Evolutionary conservation across 495 filamentous ascomycete species (phyloP).

Genomic region (Neurospora sp.): DNA sequence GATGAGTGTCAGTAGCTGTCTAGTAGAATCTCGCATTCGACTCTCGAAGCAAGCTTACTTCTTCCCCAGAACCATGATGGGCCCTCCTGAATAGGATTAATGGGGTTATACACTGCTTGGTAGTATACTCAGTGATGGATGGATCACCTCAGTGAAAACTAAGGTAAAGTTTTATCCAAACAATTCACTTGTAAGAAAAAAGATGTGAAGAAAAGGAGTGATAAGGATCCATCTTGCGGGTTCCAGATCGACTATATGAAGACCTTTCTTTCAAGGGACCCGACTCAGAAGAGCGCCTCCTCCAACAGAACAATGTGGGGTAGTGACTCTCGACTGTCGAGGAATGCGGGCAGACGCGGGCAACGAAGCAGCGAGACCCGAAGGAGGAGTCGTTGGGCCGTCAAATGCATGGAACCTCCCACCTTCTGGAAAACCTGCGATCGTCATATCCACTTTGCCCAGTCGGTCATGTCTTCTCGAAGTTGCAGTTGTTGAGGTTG

Average conservation of each 20-base stretch:
- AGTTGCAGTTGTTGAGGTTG: neutral
- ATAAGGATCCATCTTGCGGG: neutral
- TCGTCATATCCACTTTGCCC: neutral
- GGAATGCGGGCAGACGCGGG: neutral
- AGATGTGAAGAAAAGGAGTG: neutral
- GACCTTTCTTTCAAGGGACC: neutral
- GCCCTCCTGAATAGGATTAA: neutral
- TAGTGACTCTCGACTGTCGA: neutral
- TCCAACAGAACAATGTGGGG: neutral
- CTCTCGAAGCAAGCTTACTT: neutral
- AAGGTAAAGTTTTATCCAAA: neutral
- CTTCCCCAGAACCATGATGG: neutral
- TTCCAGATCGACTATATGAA: neutral
- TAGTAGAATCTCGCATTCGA: neutral
- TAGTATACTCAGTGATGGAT: neutral
- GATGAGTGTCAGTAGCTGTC: neutral
- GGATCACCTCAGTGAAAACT: neutral
- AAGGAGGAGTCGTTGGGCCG: neutral
- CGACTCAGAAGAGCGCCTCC: neutral
- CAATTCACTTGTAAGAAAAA: neutral
- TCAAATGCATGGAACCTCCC: neutral
- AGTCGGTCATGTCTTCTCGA: neutral
- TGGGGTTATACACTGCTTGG: neutral
- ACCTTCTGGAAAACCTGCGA: neutral
- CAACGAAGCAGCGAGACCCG: neutral